These are phyloP conservation scores for Ailanthus altissimus DNA, from an alignment of 345 rosid genomes.

Conservation along the genomic window DNA sequence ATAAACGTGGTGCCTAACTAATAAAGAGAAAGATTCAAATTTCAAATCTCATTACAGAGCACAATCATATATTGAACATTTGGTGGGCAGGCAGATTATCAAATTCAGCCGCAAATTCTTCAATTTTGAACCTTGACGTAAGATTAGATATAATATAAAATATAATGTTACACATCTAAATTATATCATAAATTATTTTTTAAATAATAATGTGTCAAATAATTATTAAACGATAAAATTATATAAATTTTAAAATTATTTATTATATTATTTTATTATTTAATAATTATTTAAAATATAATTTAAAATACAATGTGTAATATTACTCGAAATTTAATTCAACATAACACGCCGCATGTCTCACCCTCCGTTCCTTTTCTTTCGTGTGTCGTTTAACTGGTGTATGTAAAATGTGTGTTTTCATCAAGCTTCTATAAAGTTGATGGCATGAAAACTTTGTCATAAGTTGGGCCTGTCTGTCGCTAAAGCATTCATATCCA, in stretches of 20 bases:
- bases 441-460: neutral
- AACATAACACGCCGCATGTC: neutral
- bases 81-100: neutral
- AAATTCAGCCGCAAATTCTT: neutral
- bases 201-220: no score
- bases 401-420: neutral
- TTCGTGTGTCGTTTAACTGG: neutral
- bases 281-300: no score
- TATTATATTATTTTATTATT: no score
- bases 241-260: no score
- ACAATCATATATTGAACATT: neutral
- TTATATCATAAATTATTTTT: no score
- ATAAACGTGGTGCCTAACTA: no score
- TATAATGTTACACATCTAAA: no score
- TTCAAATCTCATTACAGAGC: neutral
- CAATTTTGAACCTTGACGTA: no score
- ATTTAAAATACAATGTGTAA: no score
- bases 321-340: no score
- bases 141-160: neutral
- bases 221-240: no score
- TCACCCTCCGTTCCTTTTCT: neutral
- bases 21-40: no score
- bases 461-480: neutral
- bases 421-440: neutral
- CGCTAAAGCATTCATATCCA: neutral